Conservation (phyloP, 164 flowering plant species). For the Nelumbo lutea region DNA sequence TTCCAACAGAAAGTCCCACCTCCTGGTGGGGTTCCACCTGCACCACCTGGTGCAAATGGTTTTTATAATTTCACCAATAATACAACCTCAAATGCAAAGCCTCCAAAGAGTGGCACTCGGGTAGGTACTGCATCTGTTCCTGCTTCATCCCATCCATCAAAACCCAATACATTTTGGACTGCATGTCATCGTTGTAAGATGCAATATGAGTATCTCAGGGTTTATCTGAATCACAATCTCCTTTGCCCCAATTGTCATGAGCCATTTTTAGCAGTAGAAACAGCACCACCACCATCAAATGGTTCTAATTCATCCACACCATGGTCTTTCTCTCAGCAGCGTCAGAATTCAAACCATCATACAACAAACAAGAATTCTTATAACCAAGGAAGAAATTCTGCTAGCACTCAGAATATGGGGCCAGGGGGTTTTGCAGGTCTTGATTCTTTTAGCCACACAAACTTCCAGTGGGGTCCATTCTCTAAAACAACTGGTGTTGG, state of each 20-base stretch:
- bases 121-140: slow-evolving; percentile 25
- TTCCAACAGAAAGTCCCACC: slow-evolving; percentile 30
- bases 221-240: slow-evolving; percentile 65
- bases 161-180: slow-evolving; percentile 69
- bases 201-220: slow-evolving; percentile 70
- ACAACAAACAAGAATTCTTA: slow-evolving; percentile 21
- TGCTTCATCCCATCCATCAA: slow-evolving; percentile 31
- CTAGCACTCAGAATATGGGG: slow-evolving; percentile 18
- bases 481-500: slow-evolving; percentile 38
- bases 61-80: slow-evolving; percentile 43
- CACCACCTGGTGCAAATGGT: slow-evolving; percentile 40
- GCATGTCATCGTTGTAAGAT: slow-evolving; percentile 64
- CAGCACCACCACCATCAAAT: slow-evolving; percentile 39
- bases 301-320: slow-evolving; percentile 25
- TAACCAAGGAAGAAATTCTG: slow-evolving; percentile 24
- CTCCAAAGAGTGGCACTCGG: slow-evolving; percentile 29
- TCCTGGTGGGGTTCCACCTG: slow-evolving; percentile 27
- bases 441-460: slow-evolving; percentile 30
- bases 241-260: slow-evolving; percentile 66
- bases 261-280: slow-evolving; percentile 69
- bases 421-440: slow-evolving; percentile 15
- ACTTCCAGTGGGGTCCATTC: slow-evolving; percentile 55
- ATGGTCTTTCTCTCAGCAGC: slow-evolving; percentile 39
- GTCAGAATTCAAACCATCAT: slow-evolving; percentile 28
- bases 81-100: slow-evolving; percentile 25